Evolutionary conservation across 208 protist genomes (phyloP).

Genomic region (Naegleria lovaniensis): DNA sequence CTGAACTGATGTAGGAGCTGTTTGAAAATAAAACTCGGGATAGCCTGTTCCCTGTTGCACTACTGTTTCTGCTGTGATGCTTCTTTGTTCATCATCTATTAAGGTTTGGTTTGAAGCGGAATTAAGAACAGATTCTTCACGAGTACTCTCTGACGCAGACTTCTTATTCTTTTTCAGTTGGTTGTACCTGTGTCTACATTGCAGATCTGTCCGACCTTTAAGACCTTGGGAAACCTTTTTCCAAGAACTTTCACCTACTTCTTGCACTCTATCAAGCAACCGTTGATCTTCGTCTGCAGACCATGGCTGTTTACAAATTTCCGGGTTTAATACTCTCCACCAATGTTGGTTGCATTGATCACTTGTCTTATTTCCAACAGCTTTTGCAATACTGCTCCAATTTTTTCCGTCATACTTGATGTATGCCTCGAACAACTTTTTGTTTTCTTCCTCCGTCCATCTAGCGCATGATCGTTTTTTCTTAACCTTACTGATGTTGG

Average conservation of each 20-base stretch:
- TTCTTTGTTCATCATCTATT: background rate
- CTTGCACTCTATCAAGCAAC: background rate
- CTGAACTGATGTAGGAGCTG: background rate
- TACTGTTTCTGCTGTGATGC: background rate
- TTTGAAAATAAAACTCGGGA: background rate
- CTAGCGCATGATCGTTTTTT: constrained; percentile 8
- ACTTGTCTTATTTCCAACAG: constrained; percentile 53
- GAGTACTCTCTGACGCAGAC: background rate
- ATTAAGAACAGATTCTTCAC: background rate
- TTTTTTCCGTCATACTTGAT: constrained; percentile 43
- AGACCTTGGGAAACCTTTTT: constrained; percentile 11
- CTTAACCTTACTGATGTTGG: background rate
- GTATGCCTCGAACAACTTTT: constrained; percentile 34
- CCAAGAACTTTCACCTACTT: constrained; percentile 13
- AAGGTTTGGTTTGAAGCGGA: background rate
- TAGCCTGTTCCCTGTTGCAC: background rate
- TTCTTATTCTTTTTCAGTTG: background rate
- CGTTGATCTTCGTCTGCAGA: constrained; percentile 35
- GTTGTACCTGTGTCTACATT: constrained; percentile 15
- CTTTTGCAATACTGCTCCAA: constrained; percentile 46
- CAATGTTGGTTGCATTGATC: constrained; percentile 57
- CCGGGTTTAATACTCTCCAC: constrained; percentile 48
- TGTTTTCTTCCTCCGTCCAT: constrained; percentile 51
- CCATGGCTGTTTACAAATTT: constrained; percentile 40
- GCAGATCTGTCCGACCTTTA: background rate